Evolutionary conservation across 225 moss, liverwort and hornwort genomes (phyloP), one percentile per base, ranked within the genome.

Genomic region (Climacium dendroides): DNA sequence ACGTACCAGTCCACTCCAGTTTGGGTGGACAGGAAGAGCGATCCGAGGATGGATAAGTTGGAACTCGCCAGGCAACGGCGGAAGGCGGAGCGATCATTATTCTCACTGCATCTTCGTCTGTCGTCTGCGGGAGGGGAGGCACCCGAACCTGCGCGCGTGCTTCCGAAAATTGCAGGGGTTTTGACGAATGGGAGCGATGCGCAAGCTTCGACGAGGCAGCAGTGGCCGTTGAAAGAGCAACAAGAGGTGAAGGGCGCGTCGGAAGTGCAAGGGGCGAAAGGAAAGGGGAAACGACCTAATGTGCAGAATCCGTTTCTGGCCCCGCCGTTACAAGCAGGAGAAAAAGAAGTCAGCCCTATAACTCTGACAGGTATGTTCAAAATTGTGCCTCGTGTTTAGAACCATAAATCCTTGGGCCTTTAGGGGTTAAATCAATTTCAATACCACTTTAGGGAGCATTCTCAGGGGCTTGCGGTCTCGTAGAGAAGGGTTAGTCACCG

Each of bases 1-100:
- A 99, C 99, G 6, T 99, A 99, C 85, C 94, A 93, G 82, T 87
- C 94, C n/a, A 99, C 99, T 47, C 95, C 97, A 64, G 95, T 99
- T 23, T 99, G 99, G 99, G 92, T 95, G 70, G 97, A 97, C 74
- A 90, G 97, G 87, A 96, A 96, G 90, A 95, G 95, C 76, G 99
- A 99, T 87, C 95, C 97, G 13, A 87, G 95, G 32, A 86, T 96
- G 91, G 99, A 99, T 66, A 97, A 97, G 90, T 88, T 97, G 78
- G 97, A 99, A 83, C 89, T 95, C 77, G 95, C 96, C 7, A 93
- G 95, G 81, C 99, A 97, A 90, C 93, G 97, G 19, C 91, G 99
- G 48, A 99, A 97, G 88, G 95, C 95, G 10, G 99, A 99, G 86
- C 91, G 93, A 41, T 99, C 99, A 16, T 91, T 99, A 12, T 94